Evolutionary conservation across 176 grass and related monocot genomes (phyloP), one percentile per base, ranked within the genome.

Genomic region (Triticum dicoccoides): DNA sequence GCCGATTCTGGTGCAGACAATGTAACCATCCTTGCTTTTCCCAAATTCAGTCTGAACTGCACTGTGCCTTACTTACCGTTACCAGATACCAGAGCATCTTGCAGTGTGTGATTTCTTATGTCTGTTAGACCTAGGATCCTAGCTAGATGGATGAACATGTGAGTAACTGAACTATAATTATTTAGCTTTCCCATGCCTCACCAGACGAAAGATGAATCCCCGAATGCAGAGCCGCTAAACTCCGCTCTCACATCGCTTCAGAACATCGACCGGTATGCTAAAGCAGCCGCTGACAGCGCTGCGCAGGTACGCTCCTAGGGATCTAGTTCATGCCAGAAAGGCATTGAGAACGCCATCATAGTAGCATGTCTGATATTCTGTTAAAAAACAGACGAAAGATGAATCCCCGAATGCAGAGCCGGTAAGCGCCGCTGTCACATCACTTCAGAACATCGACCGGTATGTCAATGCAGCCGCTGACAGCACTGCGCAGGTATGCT

Each of bases 131-230:
- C 71, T 79, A 62, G 33, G 1, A 25, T 76, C 13, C 77, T 85
- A 69, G 10, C 25, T 85, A 63, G 15, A 11, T 70, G 11, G 8
- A 66, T 80, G 56, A 61, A 24, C 74, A 4, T 74, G 76, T 83
- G 30, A 84, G 76, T 89, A 67, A 84, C 87, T 87, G 87, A 92
- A 84, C 87, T 89, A 67, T 92, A 90, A 91, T 87, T 89, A 78
- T 85, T 33, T 92, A 92, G 71, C 18, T 92, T 92, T 92, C 78
- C 67, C 80, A 76, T 89, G 77, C 71, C 76, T 94, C 75, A 34
- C 83, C 92, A 98, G 93, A 87, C 82, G 66, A 95, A 92, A 85
- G 88, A 89, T 85, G 90, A 87, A 80, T 69, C 87, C 73, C 49
- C 47, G 69, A 91, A 76, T 81, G 30, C 81, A 84, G 84, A 92